Evolutionary conservation across 202 grass and related monocot genomes (phyloP).

Genomic region (Zoysia matrella): DNA sequence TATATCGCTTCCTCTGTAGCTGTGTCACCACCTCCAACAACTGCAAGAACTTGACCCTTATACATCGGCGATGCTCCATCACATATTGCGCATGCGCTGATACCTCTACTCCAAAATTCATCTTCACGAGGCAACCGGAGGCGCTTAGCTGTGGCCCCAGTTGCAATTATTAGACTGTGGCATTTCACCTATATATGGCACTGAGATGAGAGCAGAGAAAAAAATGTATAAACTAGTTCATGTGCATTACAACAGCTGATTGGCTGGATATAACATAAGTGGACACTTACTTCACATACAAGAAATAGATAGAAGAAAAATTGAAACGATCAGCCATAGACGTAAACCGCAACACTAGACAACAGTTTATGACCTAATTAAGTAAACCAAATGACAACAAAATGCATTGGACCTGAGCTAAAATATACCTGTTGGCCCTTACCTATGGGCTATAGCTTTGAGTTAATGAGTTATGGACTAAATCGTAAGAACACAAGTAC

Average conservation of each 20-base stretch:
- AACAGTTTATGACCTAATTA: conserved; percentile 3
- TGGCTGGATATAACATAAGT: conserved; percentile 13
- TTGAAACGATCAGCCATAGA: background rate
- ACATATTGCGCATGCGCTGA: conserved; percentile 98
- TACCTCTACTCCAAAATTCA: conserved; percentile 99
- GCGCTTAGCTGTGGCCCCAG: conserved; percentile 86
- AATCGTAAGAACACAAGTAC: no score
- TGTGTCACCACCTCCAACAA: conserved; percentile 89
- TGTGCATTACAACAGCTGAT: conserved; percentile 1
- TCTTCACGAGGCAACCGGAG: conserved; percentile 85
- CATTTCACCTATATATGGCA: conserved; percentile 72
- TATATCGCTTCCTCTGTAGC: conserved; percentile 95
- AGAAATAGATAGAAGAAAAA: background rate
- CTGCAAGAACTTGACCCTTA: conserved; percentile 89
- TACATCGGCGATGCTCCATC: conserved; percentile 91
- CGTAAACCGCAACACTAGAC: background rate
- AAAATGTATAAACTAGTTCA: conserved; percentile 4
- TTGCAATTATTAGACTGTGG: conserved; percentile 87
- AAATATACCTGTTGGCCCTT: background rate
- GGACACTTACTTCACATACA: background rate
- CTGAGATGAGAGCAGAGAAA: conserved; percentile 22
- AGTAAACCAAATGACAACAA: conserved; percentile 21
- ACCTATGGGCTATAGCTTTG: no score
- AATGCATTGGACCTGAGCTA: background rate
- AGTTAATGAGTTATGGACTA: no score